Percentiles rank a stretch among this genome's conserved stretches.
These are phyloP conservation scores for Maudiozyma barnettii DNA, from an alignment of 805 yeast genomes.

Conservation along the genomic window DNA sequence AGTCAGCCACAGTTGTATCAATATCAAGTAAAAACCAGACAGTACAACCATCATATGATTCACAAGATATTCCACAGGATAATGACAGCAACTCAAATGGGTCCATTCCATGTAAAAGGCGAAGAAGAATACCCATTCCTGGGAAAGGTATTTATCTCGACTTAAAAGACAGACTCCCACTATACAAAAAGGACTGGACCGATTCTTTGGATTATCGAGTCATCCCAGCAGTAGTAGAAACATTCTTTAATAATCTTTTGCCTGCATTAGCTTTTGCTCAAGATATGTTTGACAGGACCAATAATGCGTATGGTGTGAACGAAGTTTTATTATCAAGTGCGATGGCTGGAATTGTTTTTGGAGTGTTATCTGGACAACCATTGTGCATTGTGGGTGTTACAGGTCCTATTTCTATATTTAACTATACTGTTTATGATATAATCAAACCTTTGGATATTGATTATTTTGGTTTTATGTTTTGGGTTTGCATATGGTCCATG, in stretches of 20 bases:
- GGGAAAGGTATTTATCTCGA: slow-evolving; percentile 32
- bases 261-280: slow-evolving; percentile 96
- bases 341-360: slow-evolving; percentile 82
- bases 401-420: slow-evolving; percentile 89
- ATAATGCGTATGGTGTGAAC: slow-evolving; percentile 81
- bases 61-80: not conserved
- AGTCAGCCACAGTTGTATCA: too few relatives aligned
- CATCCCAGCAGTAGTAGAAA: slow-evolving; percentile 70
- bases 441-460: slow-evolving; percentile 33
- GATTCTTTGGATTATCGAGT: slow-evolving; percentile 85
- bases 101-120: not conserved
- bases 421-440: slow-evolving; percentile 59
- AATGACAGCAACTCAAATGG: not conserved
- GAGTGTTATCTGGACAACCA: slow-evolving; percentile 82
- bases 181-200: slow-evolving; percentile 64
- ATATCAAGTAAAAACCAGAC: too few relatives aligned
- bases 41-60: too few relatives aligned
- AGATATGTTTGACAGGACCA: slow-evolving; percentile 90
- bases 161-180: slow-evolving; percentile 40
- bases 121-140: slow-evolving; percentile 12
- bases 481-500: slow-evolving; percentile 91
- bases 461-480: slow-evolving; percentile 88
- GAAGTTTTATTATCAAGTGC: slow-evolving; percentile 81
- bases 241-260: slow-evolving; percentile 80
- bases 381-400: slow-evolving; percentile 94